Evolutionary conservation across 139 green algal genomes (phyloP), one percentile per base, ranked within the genome.

Genomic region (Asterochloris sp.): DNA sequence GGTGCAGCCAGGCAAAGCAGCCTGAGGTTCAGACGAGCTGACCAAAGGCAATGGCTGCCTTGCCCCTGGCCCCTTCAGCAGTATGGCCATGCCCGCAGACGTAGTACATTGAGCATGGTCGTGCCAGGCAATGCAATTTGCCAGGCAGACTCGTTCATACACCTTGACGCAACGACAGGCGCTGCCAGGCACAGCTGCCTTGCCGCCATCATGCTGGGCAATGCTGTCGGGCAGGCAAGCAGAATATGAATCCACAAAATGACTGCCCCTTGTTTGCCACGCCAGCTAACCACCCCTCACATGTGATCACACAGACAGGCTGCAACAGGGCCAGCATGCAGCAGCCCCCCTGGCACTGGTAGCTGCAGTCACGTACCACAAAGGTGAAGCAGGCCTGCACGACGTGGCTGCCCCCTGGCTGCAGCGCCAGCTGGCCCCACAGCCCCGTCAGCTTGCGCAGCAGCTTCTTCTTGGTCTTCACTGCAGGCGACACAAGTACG

Each of bases 351-450:
- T 54, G 38, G 38, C 38, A 54, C 38, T 54, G n/a, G 19, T 14
- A 14, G 28, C 13, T 27, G 21, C 8, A 11, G 4, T 26, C 19
- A 38, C 88, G 73, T 76, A 91, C 87, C 82, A 63, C 85, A 61
- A 83, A 84, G 10, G 66, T 79, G 63, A 87, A 93, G 68, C 80
- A 88, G 73, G 83, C 85, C 38, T 94, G 86, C 47, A 93, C 83
- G 60, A 94, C 88, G 78, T 89, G 86, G 78, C 68, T 90, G 68
- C 81, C 82, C 1, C 83, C 83, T 19, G 78, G 83, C 14, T 76
- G 27, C 29, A 82, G 66, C 12, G 86, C 87, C 47, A 91, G 68
- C 24, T 82, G 71, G 26, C 63, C 88, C 69, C 79, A 91, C 29
- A 80, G 79, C 62, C 90, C 87, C 1, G 60, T 23, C 82, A 95